phyloP scores from a whole-genome alignment of 2,329 filamentous ascomycete species.

The Elsinoe ampelina region DNA sequence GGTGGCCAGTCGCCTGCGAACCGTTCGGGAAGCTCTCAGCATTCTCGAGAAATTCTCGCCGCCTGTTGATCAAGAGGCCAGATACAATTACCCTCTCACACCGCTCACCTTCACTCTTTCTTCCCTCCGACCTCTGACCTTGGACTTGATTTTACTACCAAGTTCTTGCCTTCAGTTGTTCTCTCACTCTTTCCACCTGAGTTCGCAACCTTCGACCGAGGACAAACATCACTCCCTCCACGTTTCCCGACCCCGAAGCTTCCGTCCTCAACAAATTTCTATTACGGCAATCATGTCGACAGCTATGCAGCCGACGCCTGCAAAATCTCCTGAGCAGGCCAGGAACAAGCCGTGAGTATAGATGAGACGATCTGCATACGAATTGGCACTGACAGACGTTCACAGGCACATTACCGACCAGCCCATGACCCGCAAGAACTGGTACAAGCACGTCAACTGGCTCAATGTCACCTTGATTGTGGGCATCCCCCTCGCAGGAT shows the following conservation, averaged over 20 bases:
- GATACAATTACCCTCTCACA: not conserved
- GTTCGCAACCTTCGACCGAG: not conserved
- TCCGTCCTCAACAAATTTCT: not conserved
- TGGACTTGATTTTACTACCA: not conserved
- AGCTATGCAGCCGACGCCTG: not conserved
- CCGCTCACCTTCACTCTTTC: not conserved
- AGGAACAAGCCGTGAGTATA: slow-evolving; percentile 6
- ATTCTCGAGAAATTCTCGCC: slow-evolving; percentile 2
- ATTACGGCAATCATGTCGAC: not conserved
- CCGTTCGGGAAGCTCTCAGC: not conserved
- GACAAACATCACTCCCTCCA: not conserved
- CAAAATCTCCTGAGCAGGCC: slow-evolving; percentile 10
- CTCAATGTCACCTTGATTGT: slow-evolving; percentile 77
- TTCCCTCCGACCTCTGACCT: slow-evolving; percentile 1
- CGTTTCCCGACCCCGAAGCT: not conserved
- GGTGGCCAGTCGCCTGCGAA: not conserved
- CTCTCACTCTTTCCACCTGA: slow-evolving; percentile 9
- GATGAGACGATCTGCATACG: not conserved
- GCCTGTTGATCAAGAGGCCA: not conserved
- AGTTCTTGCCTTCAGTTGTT: slow-evolving; percentile 6
- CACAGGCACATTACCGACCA: slow-evolving; percentile 65
- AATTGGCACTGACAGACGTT: not conserved
- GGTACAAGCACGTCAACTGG: slow-evolving; percentile 92
- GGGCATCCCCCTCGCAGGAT: slow-evolving; percentile 63
- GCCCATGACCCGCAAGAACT: slow-evolving; percentile 71